Conservation (phyloP, 1,139 yeast genomes). For the Geotrichum candidum region DNA sequence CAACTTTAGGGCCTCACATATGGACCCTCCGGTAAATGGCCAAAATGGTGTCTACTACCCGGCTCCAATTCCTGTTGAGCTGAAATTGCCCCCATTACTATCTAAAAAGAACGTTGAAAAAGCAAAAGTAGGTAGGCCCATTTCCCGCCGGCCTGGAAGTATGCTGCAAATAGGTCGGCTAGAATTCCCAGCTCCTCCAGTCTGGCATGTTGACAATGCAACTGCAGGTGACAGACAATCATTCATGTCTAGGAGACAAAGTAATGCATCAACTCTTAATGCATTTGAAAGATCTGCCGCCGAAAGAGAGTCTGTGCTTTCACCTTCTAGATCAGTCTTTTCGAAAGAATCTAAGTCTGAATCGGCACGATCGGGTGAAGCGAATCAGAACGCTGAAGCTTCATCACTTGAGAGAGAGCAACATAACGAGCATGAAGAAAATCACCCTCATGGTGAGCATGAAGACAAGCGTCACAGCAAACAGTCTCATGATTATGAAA, state of each 20-base stretch:
- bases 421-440: not conserved
- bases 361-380: not conserved
- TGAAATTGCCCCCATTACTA: conserved; percentile 25
- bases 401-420: not conserved
- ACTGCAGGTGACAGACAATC: conserved; percentile 6
- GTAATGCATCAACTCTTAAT: conserved; percentile 10
- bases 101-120: conserved; percentile 21
- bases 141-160: conserved; percentile 4
- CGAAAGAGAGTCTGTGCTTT: not conserved
- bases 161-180: conserved; percentile 13
- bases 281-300: not conserved
- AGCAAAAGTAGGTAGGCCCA: conserved; percentile 10
- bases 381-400: not conserved
- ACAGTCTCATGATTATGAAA: not conserved
- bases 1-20: conserved; percentile 5
- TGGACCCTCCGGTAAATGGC: conserved; percentile 9
- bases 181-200: conserved; percentile 17
- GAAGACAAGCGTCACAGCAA: not conserved
- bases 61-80: conserved; percentile 33
- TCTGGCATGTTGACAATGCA: conserved; percentile 15
- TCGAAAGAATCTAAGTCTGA: not conserved
- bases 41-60: conserved; percentile 27
- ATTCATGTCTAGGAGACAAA: not conserved
- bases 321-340: not conserved
- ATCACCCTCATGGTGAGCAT: not conserved